phyloP scores from a whole-genome alignment of 768 basidiomycete genomes.

The Stropharia rugosoannulata region DNA sequence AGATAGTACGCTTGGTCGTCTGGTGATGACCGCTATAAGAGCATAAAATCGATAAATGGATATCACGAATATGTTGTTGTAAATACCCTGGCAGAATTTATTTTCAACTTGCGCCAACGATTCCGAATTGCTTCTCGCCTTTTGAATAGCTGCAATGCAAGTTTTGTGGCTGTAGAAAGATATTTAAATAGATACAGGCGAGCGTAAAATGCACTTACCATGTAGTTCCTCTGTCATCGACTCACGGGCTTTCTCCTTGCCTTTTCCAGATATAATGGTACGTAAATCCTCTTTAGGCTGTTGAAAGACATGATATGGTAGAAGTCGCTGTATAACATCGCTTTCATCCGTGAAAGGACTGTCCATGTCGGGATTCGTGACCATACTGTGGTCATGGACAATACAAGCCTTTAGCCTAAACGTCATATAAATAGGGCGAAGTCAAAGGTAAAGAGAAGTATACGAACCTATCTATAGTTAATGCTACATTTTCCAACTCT shows the following conservation, averaged over 20 bases:
- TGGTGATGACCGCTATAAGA: slow-evolving; percentile 53
- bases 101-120: slow-evolving; percentile 55
- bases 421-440: not conserved
- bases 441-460: not conserved
- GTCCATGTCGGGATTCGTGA: slow-evolving; percentile 65
- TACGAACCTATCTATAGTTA: slow-evolving; percentile 46
- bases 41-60: not conserved
- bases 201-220: slow-evolving; percentile 34
- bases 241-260: slow-evolving; percentile 58
- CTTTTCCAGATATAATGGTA: slow-evolving; percentile 40
- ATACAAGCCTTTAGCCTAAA: slow-evolving; percentile 54
- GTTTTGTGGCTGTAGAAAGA: slow-evolving; percentile 55
- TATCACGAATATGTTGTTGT: not conserved
- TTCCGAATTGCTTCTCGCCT: slow-evolving; percentile 54
- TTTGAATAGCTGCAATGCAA: slow-evolving; percentile 65
- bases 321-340: slow-evolving; percentile 68
- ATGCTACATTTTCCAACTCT: slow-evolving; percentile 46
- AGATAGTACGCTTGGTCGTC: slow-evolving; percentile 65
- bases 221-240: slow-evolving; percentile 46
- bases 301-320: slow-evolving; percentile 81
- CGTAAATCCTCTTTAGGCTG: slow-evolving; percentile 69
- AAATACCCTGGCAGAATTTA: slow-evolving; percentile 57
- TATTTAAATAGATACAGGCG: slow-evolving; percentile 1
- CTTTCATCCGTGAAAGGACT: slow-evolving; percentile 60
- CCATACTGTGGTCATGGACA: slow-evolving; percentile 59